phyloP scores from a whole-genome alignment of 2,329 filamentous ascomycete species.

The Xylariaceae sp. region DNA sequence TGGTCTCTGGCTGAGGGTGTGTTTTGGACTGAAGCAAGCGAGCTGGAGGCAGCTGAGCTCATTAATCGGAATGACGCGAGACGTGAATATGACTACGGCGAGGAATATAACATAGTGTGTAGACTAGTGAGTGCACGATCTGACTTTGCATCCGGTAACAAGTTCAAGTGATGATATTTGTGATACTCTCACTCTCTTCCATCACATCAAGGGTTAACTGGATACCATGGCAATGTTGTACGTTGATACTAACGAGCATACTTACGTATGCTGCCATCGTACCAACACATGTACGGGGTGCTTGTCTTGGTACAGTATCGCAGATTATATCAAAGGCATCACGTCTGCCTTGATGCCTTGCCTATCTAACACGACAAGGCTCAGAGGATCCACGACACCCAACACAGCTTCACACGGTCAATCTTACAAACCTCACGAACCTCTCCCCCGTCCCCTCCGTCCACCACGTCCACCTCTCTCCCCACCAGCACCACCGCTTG shows the following conservation, averaged over 20 bases:
- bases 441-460: conserved; percentile 30
- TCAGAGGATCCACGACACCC: background rate
- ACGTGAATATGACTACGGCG: background rate
- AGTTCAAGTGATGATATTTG: background rate
- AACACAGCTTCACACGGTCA: too few relatives aligned
- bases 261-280: background rate
- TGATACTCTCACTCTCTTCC: background rate
- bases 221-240: background rate
- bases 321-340: too few relatives aligned
- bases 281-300: background rate
- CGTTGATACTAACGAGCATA: background rate
- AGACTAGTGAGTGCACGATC: background rate
- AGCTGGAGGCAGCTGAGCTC: background rate
- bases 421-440: background rate
- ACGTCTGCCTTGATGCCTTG: too few relatives aligned
- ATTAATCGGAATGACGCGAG: background rate
- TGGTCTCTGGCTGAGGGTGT: too few relatives aligned
- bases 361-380: background rate
- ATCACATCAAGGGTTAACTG: background rate
- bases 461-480: conserved; percentile 42
- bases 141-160: background rate
- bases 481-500: conserved; percentile 44
- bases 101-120: conserved; percentile 1
- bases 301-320: too few relatives aligned
- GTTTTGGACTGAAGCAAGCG: too few relatives aligned